Evolutionary conservation across 169 alveolate genomes (phyloP).

Genomic region (Perkinsus chesapeaki): DNA sequence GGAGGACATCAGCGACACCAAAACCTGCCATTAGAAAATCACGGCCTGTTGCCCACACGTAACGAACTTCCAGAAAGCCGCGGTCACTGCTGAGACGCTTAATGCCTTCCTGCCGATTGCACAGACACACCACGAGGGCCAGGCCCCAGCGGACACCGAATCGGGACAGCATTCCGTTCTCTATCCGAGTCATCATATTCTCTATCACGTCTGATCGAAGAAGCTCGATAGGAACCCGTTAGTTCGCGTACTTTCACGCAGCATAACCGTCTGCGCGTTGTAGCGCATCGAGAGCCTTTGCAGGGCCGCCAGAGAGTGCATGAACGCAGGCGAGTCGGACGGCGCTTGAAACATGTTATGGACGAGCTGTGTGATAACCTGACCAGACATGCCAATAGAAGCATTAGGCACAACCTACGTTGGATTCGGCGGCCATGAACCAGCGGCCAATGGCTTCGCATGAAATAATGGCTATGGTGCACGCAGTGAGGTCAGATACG

Average conservation of each 20-base stretch:
- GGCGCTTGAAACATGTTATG: not conserved
- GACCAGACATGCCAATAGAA: not conserved
- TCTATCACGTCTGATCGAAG: not conserved
- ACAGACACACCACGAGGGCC: not conserved
- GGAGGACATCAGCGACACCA: not conserved
- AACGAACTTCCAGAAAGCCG: not conserved
- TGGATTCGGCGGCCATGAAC: not conserved
- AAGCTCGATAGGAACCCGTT: not conserved
- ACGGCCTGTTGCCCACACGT: not conserved
- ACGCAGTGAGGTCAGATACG: not conserved
- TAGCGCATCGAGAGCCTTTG: not conserved
- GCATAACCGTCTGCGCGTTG: not conserved
- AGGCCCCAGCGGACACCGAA: not conserved
- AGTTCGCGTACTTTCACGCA: not conserved
- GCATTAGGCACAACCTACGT: not conserved
- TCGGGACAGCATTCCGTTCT: not conserved
- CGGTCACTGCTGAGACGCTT: not conserved
- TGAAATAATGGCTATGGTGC: not conserved
- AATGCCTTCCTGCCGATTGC: not conserved
- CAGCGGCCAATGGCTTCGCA: not conserved
- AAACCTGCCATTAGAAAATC: too few relatives aligned
- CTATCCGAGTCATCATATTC: not conserved
- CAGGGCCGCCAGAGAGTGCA: not conserved
- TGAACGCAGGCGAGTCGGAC: not conserved
- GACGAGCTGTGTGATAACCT: not conserved